A percentile compares a stretch with the other conserved stretches of the same genome.
Conservation (phyloP, 2,329 filamentous ascomycete species). For the Alternaria triticina region DNA sequence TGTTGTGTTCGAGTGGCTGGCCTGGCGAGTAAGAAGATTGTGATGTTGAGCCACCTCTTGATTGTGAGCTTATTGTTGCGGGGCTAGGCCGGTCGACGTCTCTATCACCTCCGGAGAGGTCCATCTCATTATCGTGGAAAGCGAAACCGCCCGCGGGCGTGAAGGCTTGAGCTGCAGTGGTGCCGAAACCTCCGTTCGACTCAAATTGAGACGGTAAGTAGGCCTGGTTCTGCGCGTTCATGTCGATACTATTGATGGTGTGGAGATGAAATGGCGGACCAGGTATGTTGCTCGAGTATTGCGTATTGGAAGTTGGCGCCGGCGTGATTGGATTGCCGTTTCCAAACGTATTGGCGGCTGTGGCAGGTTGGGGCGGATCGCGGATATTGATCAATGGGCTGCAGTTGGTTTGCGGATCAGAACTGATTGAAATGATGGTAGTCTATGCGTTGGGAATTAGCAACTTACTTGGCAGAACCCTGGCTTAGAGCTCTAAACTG, state of each 20-base stretch:
- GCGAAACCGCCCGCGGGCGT: conserved; percentile 11
- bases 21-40: conserved; percentile 46
- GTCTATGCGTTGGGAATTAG: conserved; percentile 12
- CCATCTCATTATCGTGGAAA: conserved; percentile 45
- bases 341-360: conserved; percentile 36
- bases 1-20: conserved; percentile 29
- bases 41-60: conserved; percentile 40
- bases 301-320: conserved; percentile 5
- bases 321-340: conserved; percentile 12
- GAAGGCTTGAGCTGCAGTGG: conserved; percentile 7
- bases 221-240: conserved; percentile 24
- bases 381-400: conserved; percentile 44
- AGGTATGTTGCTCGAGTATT: conserved; percentile 13
- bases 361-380: conserved; percentile 38
- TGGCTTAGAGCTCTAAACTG: background rate
- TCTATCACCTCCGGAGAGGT: conserved; percentile 37
- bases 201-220: conserved; percentile 17
- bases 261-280: conserved; percentile 35
- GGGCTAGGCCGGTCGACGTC: conserved; percentile 41
- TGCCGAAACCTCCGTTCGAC: background rate
- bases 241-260: conserved; percentile 27
- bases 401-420: conserved; percentile 36
- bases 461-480: conserved; percentile 19
- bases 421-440: conserved; percentile 24
- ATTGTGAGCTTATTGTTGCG: conserved; percentile 41